Percentiles rank a stretch among this genome's conserved stretches.
Evolutionary conservation across 148 eudicot species (phyloP).

Genomic region (Arctostaphylos glauca): DNA sequence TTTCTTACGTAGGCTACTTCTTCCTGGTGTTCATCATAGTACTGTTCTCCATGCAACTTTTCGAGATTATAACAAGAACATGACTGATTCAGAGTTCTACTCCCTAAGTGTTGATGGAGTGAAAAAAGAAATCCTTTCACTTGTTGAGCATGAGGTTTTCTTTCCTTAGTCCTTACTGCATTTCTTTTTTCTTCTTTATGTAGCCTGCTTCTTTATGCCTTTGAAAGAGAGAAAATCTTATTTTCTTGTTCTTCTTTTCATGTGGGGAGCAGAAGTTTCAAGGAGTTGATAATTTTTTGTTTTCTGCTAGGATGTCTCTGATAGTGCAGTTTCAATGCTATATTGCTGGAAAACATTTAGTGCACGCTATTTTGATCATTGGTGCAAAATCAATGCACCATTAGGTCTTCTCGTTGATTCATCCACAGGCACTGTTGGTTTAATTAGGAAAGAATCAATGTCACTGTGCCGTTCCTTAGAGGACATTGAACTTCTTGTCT

Average conservation of each 20-base stretch:
- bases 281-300: constrained; percentile 26
- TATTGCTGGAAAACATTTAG: constrained; percentile 78
- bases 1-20: constrained; percentile 69
- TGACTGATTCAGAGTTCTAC: constrained; percentile 77
- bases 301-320: constrained; percentile 57
- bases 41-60: constrained; percentile 60
- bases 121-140: constrained; percentile 63
- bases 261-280: background rate
- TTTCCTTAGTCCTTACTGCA: background rate
- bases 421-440: constrained; percentile 59
- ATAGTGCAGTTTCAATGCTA: constrained; percentile 58
- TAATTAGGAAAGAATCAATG: constrained; percentile 65
- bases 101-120: constrained; percentile 66
- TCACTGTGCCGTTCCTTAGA: constrained; percentile 80
- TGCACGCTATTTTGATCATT: constrained; percentile 51
- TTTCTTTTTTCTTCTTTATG: background rate
- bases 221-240: background rate
- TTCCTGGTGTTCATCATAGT: constrained; percentile 70
- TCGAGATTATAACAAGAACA: constrained; percentile 63
- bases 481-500: constrained; percentile 70
- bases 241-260: background rate
- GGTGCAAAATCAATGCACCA: constrained; percentile 71
- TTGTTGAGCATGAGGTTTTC: constrained; percentile 80
- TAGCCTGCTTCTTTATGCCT: constrained; percentile 10
- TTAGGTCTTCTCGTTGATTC: constrained; percentile 73